A percentile compares a stretch with the other conserved stretches of the same genome.
phyloP scores from a whole-genome alignment of 768 basidiomycete genomes.

The Russula abietina region DNA sequence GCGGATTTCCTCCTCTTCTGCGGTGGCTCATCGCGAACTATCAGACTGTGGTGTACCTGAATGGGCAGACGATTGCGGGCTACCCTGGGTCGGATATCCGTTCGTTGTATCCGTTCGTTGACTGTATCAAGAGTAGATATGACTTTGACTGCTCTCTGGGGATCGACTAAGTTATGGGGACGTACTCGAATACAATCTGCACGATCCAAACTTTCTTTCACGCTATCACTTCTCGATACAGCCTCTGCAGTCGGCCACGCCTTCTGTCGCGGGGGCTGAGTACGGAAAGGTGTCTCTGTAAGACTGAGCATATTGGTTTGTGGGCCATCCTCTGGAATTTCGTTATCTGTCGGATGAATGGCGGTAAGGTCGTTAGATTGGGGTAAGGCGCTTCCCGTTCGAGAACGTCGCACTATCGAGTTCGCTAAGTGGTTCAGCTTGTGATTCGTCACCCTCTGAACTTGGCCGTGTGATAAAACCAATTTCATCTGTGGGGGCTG shows the following conservation, averaged over 20 bases:
- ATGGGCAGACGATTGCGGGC: slow-evolving; percentile 26
- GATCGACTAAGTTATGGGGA: background rate
- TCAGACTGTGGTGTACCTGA: slow-evolving; percentile 12
- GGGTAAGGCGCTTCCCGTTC: slow-evolving; percentile 29
- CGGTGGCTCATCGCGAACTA: slow-evolving; percentile 48
- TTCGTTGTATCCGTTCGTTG: slow-evolving; percentile 12
- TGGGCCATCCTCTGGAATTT: slow-evolving; percentile 41
- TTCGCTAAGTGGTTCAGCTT: slow-evolving; percentile 7
- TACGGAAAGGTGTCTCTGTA: background rate
- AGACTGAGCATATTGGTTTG: slow-evolving; percentile 21
- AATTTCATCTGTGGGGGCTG: slow-evolving; percentile 13
- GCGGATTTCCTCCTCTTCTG: slow-evolving; percentile 69
- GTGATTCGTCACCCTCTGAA: slow-evolving; percentile 18
- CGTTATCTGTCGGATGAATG: slow-evolving; percentile 37
- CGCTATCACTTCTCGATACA: slow-evolving; percentile 39
- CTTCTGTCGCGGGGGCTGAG: background rate
- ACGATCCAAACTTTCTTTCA: slow-evolving; percentile 34
- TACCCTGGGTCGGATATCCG: slow-evolving; percentile 13
- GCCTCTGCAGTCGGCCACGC: slow-evolving; percentile 35
- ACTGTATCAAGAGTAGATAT: background rate
- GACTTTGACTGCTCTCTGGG: background rate
- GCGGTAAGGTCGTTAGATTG: slow-evolving; percentile 36
- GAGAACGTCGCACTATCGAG: slow-evolving; percentile 30
- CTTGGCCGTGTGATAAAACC: slow-evolving; percentile 18
- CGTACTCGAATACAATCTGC: slow-evolving; percentile 28